Conservation (phyloP, 441 rosid genomes). For the Mallotus repandus region DNA sequence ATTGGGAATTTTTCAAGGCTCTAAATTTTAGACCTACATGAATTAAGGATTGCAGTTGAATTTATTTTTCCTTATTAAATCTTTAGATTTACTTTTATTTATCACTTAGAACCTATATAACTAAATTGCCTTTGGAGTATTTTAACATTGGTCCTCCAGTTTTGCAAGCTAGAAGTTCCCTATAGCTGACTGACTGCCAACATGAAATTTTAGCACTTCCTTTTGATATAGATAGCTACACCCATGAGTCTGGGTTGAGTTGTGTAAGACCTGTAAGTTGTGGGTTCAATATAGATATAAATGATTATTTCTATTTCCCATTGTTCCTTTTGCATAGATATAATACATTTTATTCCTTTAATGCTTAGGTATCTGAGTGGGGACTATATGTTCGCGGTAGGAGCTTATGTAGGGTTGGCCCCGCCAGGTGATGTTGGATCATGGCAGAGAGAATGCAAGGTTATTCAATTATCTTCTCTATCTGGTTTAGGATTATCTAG, state of each 20-base stretch:
- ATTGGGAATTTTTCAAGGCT: background rate
- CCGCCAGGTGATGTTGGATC: slow-evolving; percentile 80
- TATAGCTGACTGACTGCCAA: background rate
- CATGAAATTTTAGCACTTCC: background rate
- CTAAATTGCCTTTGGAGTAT: background rate
- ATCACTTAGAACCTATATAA: background rate
- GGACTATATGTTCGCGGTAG: slow-evolving; percentile 44
- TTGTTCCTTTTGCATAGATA: background rate
- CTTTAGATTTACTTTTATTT: background rate
- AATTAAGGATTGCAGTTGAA: background rate
- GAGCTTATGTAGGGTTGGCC: slow-evolving; percentile 73
- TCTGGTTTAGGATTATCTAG: background rate
- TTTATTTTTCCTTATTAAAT: background rate
- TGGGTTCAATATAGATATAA: background rate
- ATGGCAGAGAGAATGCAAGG: slow-evolving; percentile 92
- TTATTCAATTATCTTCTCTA: slow-evolving; percentile 17
- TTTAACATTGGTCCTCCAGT: background rate
- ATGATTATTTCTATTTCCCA: background rate
- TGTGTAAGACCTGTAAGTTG: background rate
- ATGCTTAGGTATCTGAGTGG: slow-evolving; percentile 43
- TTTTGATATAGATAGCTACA: background rate
- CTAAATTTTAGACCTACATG: background rate
- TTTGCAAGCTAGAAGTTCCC: background rate
- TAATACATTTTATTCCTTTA: background rate
- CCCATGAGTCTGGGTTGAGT: background rate